Evolutionary conservation across 2,329 filamentous ascomycete genomes (phyloP).

Genomic region (Arthroderma sp.): DNA sequence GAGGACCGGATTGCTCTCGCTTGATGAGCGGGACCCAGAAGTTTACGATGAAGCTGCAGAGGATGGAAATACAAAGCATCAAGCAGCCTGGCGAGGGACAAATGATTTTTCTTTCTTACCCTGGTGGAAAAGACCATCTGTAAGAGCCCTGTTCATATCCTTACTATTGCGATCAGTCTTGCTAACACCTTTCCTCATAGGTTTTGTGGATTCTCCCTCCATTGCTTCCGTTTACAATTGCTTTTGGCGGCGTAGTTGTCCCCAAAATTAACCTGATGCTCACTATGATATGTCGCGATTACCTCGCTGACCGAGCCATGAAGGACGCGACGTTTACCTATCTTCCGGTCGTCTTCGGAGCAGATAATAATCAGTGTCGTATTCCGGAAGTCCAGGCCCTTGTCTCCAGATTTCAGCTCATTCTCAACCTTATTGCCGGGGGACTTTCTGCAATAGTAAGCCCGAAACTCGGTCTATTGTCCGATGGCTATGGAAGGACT

Average conservation of each 20-base stretch:
- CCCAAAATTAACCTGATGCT: constrained; percentile 81
- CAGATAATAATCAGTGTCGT: constrained; percentile 65
- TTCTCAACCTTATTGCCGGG: constrained; percentile 61
- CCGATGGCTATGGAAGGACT: constrained; percentile 74
- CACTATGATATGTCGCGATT: constrained; percentile 67
- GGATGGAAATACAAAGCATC: neutral
- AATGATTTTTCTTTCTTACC: constrained; percentile 5
- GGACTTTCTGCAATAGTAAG: constrained; percentile 66
- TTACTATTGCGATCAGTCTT: constrained; percentile 2
- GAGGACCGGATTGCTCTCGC: constrained; percentile 5
- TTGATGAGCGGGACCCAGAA: neutral
- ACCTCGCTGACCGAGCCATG: constrained; percentile 56
- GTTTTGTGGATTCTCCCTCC: constrained; percentile 73
- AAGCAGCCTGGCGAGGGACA: neutral
- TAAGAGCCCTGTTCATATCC: constrained; percentile 18
- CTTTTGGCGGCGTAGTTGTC: constrained; percentile 73
- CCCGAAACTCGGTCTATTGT: constrained; percentile 71
- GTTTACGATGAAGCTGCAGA: neutral
- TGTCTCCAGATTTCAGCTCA: constrained; percentile 66
- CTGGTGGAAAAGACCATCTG: constrained; percentile 38
- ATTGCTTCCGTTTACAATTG: constrained; percentile 68
- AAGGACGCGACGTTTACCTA: constrained; percentile 47
- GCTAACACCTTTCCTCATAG: constrained; percentile 27
- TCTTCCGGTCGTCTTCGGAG: constrained; percentile 52
- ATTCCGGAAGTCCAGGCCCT: constrained; percentile 64